phyloP scores from a whole-genome alignment of 1,139 yeast species.

The Tardiomyces depauwii region DNA sequence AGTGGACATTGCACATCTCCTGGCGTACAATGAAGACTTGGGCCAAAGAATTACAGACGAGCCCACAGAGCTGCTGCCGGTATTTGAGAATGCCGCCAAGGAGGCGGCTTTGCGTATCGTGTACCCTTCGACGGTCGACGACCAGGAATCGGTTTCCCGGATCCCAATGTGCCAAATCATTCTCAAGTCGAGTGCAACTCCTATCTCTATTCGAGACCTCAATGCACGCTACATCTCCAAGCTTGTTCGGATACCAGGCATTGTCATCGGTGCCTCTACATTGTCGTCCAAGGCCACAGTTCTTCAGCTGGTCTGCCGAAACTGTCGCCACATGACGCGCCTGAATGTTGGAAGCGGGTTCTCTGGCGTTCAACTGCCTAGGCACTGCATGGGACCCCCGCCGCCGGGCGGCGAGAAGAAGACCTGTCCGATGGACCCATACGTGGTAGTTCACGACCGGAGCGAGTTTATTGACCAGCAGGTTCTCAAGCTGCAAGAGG shows the following conservation, averaged over 20 bases:
- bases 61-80: conserved; percentile 81
- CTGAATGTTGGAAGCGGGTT: conserved; percentile 62
- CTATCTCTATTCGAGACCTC: conserved; percentile 65
- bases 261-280: conserved; percentile 85
- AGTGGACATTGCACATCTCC: conserved; percentile 77
- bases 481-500: conserved; percentile 82
- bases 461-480: conserved; percentile 92
- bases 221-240: conserved; percentile 84
- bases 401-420: conserved; percentile 49
- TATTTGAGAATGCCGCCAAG: conserved; percentile 82
- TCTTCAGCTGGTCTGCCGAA: conserved; percentile 77
- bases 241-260: conserved; percentile 86
- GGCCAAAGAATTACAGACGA: conserved; percentile 77
- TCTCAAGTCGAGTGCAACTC: conserved; percentile 60
- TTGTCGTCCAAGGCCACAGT: conserved; percentile 79
- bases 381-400: conserved; percentile 44
- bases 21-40: conserved; percentile 79
- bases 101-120: conserved; percentile 82
- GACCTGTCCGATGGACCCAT: conserved; percentile 80
- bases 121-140: conserved; percentile 27
- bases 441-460: conserved; percentile 85
- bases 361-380: conserved; percentile 71
- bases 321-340: conserved; percentile 71
- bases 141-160: conserved; percentile 6
- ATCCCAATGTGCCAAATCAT: conserved; percentile 82